Evolutionary conservation across 305 asterid genomes (phyloP), one percentile per base, ranked within the genome.

Genomic region (Solanum hybrid): DNA sequence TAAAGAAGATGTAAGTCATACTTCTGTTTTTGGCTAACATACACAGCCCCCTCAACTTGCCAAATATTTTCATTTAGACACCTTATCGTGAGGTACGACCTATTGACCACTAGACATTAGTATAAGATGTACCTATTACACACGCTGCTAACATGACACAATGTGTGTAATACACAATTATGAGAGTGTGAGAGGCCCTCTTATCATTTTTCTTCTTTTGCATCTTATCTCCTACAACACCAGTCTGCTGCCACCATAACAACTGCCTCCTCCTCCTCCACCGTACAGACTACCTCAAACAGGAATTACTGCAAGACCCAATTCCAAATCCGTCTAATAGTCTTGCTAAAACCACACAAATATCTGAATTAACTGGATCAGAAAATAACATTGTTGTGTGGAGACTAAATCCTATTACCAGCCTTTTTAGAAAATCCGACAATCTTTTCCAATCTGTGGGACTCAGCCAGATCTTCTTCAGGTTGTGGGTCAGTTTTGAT

Each of bases 1-100:
- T 97, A 86, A 97, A 97, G 94, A 97, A 95, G 94, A 95, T 97
- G 99, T 96, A 93, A 89, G 98, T 86, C 86, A 24, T 84, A 51
- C 75, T 84, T 51, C 17, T 51, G 31, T 2, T 51, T 84, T 80
- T 80, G 66, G 85, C 60, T 78, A 36, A 78, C 56, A 36, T 11
- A 5, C 1, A 2, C 5, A 6, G 17, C 6, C 56, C 10, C 85
- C 85, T 78, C 32, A 35, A 78, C 22, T 78, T 36, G 31, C 85
- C 85, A 78, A 78, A 78, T 35, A 76, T n/a, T 36, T 78, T 78
- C 19, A 36, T 36, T 78, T 19, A 78, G 84, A 35, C 10, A 22
- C 31, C 51, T 22, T 35, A 22, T 78, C 29, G 2, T 78, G 11
- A 36, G 51, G 19, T 35, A 36, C 31, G 85, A 78, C 85, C 84